These are phyloP conservation scores for Diaporthe sp. DNA, from an alignment of 2,329 filamentous ascomycete species.

Conservation along the genomic window DNA sequence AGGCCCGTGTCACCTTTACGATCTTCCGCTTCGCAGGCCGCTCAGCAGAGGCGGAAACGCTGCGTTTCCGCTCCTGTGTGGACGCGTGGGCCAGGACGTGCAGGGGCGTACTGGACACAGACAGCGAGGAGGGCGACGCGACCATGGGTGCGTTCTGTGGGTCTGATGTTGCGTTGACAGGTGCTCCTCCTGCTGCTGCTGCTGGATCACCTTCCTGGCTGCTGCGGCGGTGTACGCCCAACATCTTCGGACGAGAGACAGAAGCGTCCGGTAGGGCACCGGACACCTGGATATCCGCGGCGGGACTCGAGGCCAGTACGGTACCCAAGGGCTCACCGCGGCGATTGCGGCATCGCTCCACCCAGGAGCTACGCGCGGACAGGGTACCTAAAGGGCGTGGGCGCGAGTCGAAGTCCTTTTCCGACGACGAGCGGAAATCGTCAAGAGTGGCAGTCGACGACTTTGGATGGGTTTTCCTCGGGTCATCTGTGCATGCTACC, in stretches of 20 bases:
- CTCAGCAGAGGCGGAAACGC: constrained; percentile 19
- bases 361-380: not conserved
- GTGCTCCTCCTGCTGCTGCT: not conserved
- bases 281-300: not conserved
- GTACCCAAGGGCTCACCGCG: not conserved
- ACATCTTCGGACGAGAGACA: constrained; percentile 16
- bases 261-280: no score
- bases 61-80: constrained; percentile 30
- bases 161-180: constrained; percentile 13
- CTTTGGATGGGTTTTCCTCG: constrained; percentile 24
- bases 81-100: constrained; percentile 27
- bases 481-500: constrained; percentile 9
- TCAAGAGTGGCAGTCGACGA: constrained; percentile 11
- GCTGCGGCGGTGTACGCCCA: constrained; percentile 25
- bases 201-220: constrained; percentile 13
- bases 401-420: constrained; percentile 18
- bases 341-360: constrained; percentile 13
- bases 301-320: not conserved
- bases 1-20: constrained; percentile 55
- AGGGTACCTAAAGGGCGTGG: not conserved
- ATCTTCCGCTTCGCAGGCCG: constrained; percentile 22
- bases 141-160: constrained; percentile 14
- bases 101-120: constrained; percentile 26
- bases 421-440: constrained; percentile 21
- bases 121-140: constrained; percentile 22